These are phyloP conservation scores for Hirsutella rhossiliensis DNA, from an alignment of 2,329 filamentous ascomycete species.

Conservation along the genomic window DNA sequence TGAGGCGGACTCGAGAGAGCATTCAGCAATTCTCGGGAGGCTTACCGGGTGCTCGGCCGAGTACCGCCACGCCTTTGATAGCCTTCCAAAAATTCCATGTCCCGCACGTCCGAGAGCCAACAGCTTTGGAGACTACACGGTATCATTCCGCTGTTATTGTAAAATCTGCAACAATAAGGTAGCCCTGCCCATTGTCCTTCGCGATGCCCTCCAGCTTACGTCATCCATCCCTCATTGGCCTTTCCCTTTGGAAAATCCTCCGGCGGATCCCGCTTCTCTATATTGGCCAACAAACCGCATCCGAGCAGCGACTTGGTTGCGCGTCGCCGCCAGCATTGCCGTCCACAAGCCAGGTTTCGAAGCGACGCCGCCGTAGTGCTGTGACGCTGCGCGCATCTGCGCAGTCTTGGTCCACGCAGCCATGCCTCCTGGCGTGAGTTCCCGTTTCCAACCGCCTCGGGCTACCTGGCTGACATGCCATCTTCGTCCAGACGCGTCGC, in stretches of 20 bases:
- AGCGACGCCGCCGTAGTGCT: not conserved
- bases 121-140: not conserved
- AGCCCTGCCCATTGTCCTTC: not conserved
- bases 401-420: not conserved
- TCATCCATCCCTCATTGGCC: not conserved
- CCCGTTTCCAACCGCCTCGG: not conserved
- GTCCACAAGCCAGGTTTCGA: not conserved
- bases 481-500: slow-evolving; percentile 34
- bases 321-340: not conserved
- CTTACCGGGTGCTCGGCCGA: too few species aligned
- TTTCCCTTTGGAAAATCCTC: not conserved
- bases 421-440: slow-evolving; percentile 1
- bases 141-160: not conserved
- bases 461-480: slow-evolving; percentile 7
- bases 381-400: not conserved
- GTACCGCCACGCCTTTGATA: too few species aligned
- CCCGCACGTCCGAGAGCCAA: too few species aligned
- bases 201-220: not conserved
- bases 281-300: not conserved
- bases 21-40: too few species aligned
- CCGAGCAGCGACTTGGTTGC: not conserved
- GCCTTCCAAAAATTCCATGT: not conserved
- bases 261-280: not conserved
- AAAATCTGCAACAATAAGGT: not conserved
- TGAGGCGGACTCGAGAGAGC: not conserved